Evolutionary conservation across 2,329 filamentous ascomycete species (phyloP).

Genomic region (Aureobasidium sp.): DNA sequence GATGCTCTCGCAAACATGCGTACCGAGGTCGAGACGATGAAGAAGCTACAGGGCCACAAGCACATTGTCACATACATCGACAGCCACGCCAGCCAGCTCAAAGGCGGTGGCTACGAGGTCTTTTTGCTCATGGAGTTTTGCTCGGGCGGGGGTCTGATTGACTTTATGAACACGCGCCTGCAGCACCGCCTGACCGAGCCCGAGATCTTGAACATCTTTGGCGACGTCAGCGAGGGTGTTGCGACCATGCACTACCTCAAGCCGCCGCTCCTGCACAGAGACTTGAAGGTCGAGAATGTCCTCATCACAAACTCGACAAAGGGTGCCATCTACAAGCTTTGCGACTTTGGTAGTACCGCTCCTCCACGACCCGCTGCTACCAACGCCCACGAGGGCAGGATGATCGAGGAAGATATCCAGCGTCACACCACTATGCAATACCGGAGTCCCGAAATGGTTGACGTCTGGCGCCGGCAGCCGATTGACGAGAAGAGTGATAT

Average conservation of each 20-base stretch:
- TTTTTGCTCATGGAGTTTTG: constrained; percentile 98
- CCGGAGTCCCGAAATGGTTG: constrained; percentile 95
- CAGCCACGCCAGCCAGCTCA: constrained; percentile 90
- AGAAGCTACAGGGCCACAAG: constrained; percentile 92
- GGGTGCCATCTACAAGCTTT: constrained; percentile 82
- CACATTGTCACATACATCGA: constrained; percentile 98
- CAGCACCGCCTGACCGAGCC: constrained; percentile 96
- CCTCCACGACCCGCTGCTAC: constrained; percentile 74
- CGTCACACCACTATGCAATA: constrained; percentile 97
- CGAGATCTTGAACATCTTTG: constrained; percentile 94
- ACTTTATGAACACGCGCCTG: constrained; percentile 98
- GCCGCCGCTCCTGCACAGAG: constrained; percentile 82
- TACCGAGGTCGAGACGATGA: constrained; percentile 99
- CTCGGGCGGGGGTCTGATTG: constrained; percentile 87
- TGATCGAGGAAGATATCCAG: constrained; percentile 95
- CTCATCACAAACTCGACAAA: constrained; percentile 59
- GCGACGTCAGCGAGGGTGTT: constrained; percentile 89
- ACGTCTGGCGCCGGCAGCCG: constrained; percentile 90
- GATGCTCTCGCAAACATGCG: constrained; percentile 91
- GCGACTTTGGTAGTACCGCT: constrained; percentile 93
- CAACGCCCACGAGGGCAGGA: constrained; percentile 75
- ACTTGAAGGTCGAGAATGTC: constrained; percentile 97
- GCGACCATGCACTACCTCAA: constrained; percentile 99
- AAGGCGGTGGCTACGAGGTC: constrained; percentile 91
- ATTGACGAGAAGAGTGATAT: constrained; percentile 99